Conservation (phyloP, 2,329 filamentous ascomycete genomes). For the Cladobotryum protrusum region DNA sequence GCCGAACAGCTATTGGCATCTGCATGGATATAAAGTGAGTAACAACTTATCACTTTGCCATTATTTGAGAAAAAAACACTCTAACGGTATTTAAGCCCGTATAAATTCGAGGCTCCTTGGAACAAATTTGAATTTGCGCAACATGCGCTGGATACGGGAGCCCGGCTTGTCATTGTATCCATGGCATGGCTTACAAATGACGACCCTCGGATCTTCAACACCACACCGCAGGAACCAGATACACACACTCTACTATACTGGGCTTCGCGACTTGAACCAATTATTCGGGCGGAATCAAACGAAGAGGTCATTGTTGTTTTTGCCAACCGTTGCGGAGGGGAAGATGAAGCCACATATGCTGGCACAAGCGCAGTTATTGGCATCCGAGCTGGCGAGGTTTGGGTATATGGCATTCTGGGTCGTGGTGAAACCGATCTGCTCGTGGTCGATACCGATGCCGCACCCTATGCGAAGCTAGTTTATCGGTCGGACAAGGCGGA, state of each 20-base stretch:
- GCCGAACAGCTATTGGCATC: conserved; percentile 51
- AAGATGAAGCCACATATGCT: conserved; percentile 61
- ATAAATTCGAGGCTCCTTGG: conserved; percentile 35
- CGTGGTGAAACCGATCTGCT: conserved; percentile 64
- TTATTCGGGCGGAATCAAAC: conserved; percentile 44
- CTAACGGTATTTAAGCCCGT: conserved; percentile 20
- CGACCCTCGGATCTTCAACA: conserved; percentile 40
- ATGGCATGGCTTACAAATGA: conserved; percentile 73
- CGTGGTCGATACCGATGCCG: conserved; percentile 54
- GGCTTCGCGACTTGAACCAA: conserved; percentile 63
- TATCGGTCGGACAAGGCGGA: conserved; percentile 10
- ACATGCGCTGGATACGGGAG: conserved; percentile 49
- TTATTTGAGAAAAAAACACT: background rate
- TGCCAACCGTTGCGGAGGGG: conserved; percentile 63
- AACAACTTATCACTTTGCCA: background rate
- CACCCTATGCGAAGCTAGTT: conserved; percentile 41
- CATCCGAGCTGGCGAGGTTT: conserved; percentile 58
- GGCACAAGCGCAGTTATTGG: conserved; percentile 68
- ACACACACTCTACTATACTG: conserved; percentile 71
- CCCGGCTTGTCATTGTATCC: conserved; percentile 60
- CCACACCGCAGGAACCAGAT: conserved; percentile 53
- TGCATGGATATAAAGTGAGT: conserved; percentile 59
- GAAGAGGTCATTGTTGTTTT: conserved; percentile 64
- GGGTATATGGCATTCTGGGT: conserved; percentile 62
- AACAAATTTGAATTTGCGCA: conserved; percentile 39